Conservation (phyloP, 1,284 basidiomycete species). For the Leccinum pachyderme region DNA sequence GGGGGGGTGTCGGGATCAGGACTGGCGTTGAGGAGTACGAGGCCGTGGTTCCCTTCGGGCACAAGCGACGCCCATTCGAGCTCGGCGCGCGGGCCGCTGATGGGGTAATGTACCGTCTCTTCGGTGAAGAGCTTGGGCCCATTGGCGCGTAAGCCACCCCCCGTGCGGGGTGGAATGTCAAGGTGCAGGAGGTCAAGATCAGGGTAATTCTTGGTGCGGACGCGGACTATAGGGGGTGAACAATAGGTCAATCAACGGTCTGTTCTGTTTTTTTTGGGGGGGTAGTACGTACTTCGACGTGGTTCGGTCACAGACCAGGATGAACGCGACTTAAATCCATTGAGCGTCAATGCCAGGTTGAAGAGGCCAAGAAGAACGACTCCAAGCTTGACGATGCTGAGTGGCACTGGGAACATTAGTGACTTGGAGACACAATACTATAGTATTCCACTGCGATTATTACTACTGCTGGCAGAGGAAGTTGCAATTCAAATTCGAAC, state of each 20-base stretch:
- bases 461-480: too few relatives aligned
- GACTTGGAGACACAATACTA: not conserved
- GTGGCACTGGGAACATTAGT: constrained; percentile 5
- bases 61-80: constrained; percentile 32
- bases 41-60: constrained; percentile 29
- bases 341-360: constrained; percentile 15
- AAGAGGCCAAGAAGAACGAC: constrained; percentile 20
- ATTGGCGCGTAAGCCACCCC: not conserved
- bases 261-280: not conserved
- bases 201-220: constrained; percentile 12
- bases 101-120: constrained; percentile 29
- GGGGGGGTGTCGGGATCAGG: constrained; percentile 3
- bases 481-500: not conserved
- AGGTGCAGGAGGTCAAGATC: constrained; percentile 19
- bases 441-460: too few relatives aligned
- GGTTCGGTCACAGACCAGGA: constrained; percentile 9
- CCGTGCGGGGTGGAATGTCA: constrained; percentile 1
- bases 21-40: constrained; percentile 17
- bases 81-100: constrained; percentile 24
- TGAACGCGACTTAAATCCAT: not conserved
- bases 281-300: constrained; percentile 14
- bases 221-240: constrained; percentile 15
- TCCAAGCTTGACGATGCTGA: constrained; percentile 20
- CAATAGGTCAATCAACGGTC: too few relatives aligned
- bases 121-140: constrained; percentile 24